phyloP scores from a whole-genome alignment of 306 rosid genomes.

The Pyrus pyrifolia region DNA sequence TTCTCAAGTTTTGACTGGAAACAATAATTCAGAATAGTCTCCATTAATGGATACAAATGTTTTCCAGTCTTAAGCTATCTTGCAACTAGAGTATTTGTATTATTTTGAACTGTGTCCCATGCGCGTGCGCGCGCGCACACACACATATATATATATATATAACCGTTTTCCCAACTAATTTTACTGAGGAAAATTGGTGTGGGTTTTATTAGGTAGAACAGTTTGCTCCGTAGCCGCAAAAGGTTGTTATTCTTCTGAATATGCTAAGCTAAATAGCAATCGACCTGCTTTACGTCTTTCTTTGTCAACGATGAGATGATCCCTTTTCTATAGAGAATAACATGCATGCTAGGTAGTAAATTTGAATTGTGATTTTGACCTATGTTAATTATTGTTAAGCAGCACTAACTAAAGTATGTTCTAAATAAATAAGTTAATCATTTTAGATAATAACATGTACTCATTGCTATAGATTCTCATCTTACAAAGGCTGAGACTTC shows the following conservation, averaged over 20 bases:
- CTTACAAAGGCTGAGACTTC: slow-evolving; percentile 1
- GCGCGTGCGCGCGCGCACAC: no score
- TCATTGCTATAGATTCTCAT: slow-evolving; percentile 13
- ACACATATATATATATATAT: neutral
- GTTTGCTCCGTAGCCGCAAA: neutral
- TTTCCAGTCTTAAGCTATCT: no score
- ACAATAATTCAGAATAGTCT: no score
- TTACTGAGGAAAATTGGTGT: neutral
- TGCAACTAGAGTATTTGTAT: neutral
- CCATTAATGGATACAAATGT: no score
- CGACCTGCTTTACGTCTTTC: neutral
- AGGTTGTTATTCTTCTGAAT: neutral
- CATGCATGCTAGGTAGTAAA: neutral
- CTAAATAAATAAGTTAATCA: slow-evolving; percentile 9
- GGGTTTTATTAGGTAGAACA: neutral
- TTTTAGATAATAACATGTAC: slow-evolving; percentile 7
- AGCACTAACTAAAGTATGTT: slow-evolving; percentile 3
- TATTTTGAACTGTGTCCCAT: no score
- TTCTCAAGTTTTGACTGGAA: neutral
- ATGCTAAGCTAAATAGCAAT: neutral
- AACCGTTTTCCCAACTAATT: neutral
- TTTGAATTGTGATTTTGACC: slow-evolving; percentile 15
- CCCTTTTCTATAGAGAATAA: neutral
- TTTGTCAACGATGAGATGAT: neutral
- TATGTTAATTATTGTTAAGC: neutral